Conservation (phyloP, 768 basidiomycete genomes). For the Podaxis sp. region DNA sequence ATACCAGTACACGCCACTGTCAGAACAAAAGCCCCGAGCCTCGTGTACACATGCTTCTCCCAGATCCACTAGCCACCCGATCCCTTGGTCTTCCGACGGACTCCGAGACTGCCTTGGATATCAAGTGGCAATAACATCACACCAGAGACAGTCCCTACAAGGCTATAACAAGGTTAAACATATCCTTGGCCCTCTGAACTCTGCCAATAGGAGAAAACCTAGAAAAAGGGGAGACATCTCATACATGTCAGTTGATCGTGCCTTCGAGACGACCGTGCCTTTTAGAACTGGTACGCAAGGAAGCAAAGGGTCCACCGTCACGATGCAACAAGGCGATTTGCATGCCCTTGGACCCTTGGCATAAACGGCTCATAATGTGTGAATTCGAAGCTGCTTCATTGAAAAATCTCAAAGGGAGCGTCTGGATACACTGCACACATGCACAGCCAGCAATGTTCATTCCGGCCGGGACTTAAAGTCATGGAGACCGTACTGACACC, state of each 20-base stretch:
- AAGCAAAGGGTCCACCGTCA: background rate
- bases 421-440: background rate
- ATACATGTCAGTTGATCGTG: background rate
- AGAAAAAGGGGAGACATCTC: background rate
- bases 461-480: conserved; percentile 7
- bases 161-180: background rate
- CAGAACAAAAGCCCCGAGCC: background rate
- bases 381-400: background rate
- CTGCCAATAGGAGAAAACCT: background rate
- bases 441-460: background rate
- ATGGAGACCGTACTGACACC: background rate
- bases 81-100: background rate
- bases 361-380: background rate
- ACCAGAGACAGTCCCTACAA: background rate
- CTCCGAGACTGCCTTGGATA: background rate
- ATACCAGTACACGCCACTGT: background rate
- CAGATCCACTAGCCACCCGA: background rate
- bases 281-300: background rate
- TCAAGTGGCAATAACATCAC: background rate
- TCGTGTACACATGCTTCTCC: background rate
- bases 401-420: background rate
- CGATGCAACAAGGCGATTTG: background rate
- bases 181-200: background rate
- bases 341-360: background rate
- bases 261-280: background rate